A percentile compares a stretch with the other conserved stretches of the same genome.
These are phyloP conservation scores for Lolium multiflorum DNA, from an alignment of 176 grass and related monocot genomes.

Conservation along the genomic window DNA sequence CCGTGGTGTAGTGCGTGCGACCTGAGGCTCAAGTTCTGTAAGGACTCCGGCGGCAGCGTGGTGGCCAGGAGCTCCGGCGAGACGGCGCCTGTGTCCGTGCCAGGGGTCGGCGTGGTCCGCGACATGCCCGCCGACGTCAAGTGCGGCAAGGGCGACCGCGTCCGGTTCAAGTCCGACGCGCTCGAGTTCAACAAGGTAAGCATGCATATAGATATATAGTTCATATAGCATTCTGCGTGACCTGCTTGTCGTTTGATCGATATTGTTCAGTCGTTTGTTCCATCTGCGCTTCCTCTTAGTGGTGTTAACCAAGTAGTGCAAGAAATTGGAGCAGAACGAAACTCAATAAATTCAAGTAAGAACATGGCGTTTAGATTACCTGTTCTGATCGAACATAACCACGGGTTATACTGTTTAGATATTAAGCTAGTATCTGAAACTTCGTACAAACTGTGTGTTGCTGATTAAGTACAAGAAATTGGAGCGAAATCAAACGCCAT, in stretches of 20 bases:
- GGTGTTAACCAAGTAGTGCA: neutral
- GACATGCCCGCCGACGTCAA: constrained; percentile 74
- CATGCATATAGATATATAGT: neutral
- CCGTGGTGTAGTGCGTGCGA: no score
- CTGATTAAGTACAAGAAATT: neutral
- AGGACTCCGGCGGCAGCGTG: constrained; percentile 59
- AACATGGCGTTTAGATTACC: neutral
- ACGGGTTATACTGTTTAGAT: neutral
- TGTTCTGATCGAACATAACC: neutral
- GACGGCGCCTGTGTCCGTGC: constrained; percentile 65
- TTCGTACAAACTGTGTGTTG: neutral
- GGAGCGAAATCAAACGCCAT: neutral
- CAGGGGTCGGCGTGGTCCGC: constrained; percentile 60
- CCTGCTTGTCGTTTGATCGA: neutral
- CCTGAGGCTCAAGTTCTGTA: constrained; percentile 82
- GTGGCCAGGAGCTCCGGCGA: constrained; percentile 50
- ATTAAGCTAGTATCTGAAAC: neutral
- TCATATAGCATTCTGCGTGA: constrained; percentile 3
- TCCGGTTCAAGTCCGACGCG: constrained; percentile 78
- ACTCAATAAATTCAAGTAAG: neutral
- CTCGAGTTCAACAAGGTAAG: constrained; percentile 85
- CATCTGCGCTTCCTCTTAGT: neutral
- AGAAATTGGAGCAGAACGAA: neutral
- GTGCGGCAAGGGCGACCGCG: constrained; percentile 89
- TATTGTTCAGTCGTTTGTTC: neutral